Percentiles rank a stretch among this genome's conserved stretches.
These are phyloP conservation scores for Pulveroboletus sp. DNA, from an alignment of 768 basidiomycete species.

Conservation along the genomic window DNA sequence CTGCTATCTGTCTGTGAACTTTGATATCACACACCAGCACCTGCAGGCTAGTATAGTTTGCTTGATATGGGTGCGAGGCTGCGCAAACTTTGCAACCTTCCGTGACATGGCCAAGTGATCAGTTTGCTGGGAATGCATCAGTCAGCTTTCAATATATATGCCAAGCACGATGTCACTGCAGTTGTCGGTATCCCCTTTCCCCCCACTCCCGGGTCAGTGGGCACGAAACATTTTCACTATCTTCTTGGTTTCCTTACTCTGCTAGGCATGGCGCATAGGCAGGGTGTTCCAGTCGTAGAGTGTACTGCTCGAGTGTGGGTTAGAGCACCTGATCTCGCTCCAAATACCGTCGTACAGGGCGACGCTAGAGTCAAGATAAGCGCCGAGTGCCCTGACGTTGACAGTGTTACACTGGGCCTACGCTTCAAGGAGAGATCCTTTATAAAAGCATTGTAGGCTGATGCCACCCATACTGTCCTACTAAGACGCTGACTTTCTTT, in stretches of 20 bases:
- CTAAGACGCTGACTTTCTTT: background rate
- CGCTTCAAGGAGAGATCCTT: constrained; percentile 22
- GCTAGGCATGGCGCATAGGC: background rate
- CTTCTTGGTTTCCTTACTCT: constrained; percentile 4
- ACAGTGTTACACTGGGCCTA: constrained; percentile 6
- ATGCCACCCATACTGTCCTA: background rate
- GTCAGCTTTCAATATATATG: too few species aligned
- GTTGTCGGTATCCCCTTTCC: background rate
- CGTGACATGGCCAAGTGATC: background rate
- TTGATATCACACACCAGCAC: too few species aligned
- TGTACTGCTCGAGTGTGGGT: constrained; percentile 14
- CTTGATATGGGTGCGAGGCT: background rate
- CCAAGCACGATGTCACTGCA: too few species aligned
- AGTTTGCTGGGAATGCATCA: background rate
- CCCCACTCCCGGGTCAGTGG: constrained; percentile 1
- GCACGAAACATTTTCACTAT: background rate
- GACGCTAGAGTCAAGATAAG: constrained; percentile 16
- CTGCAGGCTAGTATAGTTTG: background rate
- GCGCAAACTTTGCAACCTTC: background rate
- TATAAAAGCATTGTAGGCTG: constrained; percentile 11
- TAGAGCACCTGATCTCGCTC: constrained; percentile 18
- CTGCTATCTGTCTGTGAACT: too few species aligned
- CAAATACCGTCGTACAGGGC: constrained; percentile 8
- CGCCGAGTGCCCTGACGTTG: constrained; percentile 8
- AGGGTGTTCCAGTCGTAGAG: background rate